Evolutionary conservation across 2,329 filamentous ascomycete species (phyloP), one percentile per base, ranked within the genome.

Genomic region (Neoarthrinium moseri): DNA sequence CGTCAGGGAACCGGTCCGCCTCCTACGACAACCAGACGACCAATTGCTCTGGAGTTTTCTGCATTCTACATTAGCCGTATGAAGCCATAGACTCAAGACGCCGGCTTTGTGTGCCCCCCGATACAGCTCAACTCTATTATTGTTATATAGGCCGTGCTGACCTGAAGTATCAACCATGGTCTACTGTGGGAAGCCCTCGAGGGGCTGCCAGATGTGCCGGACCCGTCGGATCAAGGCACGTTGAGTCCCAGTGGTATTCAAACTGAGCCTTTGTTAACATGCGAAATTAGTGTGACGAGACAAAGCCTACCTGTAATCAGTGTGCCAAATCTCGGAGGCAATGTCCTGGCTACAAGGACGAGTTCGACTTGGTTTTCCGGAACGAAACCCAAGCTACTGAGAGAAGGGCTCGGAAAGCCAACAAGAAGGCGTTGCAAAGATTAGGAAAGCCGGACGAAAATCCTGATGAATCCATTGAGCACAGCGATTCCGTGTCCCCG

Each of bases 201-300:
- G 74, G 67, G 86, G 84, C 56, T 89, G 86, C 58, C 84, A 87
- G 68, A 88, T 85, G 79, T 89, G 86, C 63, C 79, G 85, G 61
- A 85, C 78, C 27, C 76, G 86, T 53, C 77, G 85, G 56, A 89
- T 89, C 61, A 89, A 89, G 77, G 86, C 86, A 73, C 51, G 73
- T 57, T n/a, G n/a, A n/a, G n/a, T n/a, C n/a, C n/a, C n/a, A n/a
- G n/a, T n/a, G n/a, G n/a, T n/a, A 6, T 13, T 15, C 11, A 13
- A 12, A 6, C 12, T 12, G 20, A 23, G 10, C 11, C 20, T 4
- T 21, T 13, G 7, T 24, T 33, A 10, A 23, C 33, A 37, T 22
- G 24, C 20, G 2, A 26, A n/a, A 15, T 26, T 18, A 86, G 83
- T 86, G 83, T 62, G 83, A 86, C 61, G 83, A 86, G 63, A 80